Conservation (phyloP, 139 green algal genomes). For the Limnomonas spitsbergensis region DNA sequence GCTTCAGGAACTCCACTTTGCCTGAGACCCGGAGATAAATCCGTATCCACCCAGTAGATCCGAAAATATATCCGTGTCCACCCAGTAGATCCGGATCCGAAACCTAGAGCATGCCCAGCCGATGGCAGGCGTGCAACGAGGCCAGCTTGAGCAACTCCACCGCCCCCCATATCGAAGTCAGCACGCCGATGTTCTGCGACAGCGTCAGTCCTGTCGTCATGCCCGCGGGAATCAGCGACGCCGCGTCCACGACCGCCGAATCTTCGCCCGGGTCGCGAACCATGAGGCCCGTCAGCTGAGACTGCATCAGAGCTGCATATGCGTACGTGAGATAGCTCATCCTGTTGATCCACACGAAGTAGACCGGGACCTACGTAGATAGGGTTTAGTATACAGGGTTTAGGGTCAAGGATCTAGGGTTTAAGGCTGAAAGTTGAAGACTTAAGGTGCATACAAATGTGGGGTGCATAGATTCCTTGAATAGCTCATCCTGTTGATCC, state of each 20-base stretch:
- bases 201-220: background rate
- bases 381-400: background rate
- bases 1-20: no score
- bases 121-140: background rate
- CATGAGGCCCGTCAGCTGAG: conserved; percentile 23
- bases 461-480: background rate
- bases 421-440: background rate
- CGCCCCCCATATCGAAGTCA: background rate
- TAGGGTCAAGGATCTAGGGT: background rate
- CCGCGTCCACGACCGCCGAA: background rate
- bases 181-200: background rate
- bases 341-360: conserved; percentile 58
- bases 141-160: background rate
- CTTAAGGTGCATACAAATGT: no score
- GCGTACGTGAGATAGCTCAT: conserved; percentile 59
- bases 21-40: no score
- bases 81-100: no score
- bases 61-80: no score
- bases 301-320: conserved; percentile 35
- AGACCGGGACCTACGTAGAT: conserved; percentile 46
- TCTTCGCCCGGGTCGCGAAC: conserved; percentile 1
- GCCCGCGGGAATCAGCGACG: background rate
- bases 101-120: no score
- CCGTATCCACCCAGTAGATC: no score
- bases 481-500: background rate